These are phyloP conservation scores for Eutrema yunnanense DNA, from an alignment of 345 rosid genomes.

Conservation along the genomic window DNA sequence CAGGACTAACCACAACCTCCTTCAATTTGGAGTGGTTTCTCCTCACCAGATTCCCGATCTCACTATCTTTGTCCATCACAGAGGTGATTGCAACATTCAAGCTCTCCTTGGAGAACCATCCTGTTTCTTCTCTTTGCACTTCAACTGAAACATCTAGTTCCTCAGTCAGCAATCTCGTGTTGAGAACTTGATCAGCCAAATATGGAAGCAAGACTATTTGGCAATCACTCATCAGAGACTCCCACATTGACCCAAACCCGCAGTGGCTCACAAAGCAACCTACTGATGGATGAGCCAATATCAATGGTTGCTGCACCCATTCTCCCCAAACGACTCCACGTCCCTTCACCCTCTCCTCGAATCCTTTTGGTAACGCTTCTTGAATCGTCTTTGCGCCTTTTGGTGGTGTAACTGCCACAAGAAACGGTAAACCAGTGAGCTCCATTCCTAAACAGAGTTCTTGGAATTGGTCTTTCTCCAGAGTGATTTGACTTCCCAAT, in stretches of 20 bases:
- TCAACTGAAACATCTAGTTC: conserved; percentile 43
- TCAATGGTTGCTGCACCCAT: conserved; percentile 34
- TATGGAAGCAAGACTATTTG: conserved; percentile 39
- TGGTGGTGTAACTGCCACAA: conserved; percentile 36
- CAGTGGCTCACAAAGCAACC: conserved; percentile 41
- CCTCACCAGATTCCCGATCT: conserved; percentile 2
- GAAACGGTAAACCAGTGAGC: conserved; percentile 32
- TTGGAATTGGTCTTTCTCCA: conserved; percentile 38
- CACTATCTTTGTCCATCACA: conserved; percentile 33
- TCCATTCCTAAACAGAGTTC: conserved; percentile 41
- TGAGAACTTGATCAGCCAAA: conserved; percentile 39
- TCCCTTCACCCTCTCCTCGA: conserved; percentile 31
- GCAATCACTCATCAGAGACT: conserved; percentile 33
- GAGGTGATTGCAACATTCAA: conserved; percentile 23
- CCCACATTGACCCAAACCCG: conserved; percentile 47
- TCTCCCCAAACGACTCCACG: conserved; percentile 36
- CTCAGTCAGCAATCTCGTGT: conserved; percentile 32
- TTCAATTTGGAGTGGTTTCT: conserved; percentile 25
- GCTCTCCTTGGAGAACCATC: conserved; percentile 30
- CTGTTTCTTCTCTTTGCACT: conserved; percentile 29
- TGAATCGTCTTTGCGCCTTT: conserved; percentile 29
- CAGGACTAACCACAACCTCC: conserved; percentile 6
- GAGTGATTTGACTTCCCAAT: conserved; percentile 34
- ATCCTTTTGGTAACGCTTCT: conserved; percentile 41
- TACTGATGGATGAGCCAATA: conserved; percentile 32